Conservation (phyloP, 805 yeast genomes). For the Starmerella kuoi region DNA sequence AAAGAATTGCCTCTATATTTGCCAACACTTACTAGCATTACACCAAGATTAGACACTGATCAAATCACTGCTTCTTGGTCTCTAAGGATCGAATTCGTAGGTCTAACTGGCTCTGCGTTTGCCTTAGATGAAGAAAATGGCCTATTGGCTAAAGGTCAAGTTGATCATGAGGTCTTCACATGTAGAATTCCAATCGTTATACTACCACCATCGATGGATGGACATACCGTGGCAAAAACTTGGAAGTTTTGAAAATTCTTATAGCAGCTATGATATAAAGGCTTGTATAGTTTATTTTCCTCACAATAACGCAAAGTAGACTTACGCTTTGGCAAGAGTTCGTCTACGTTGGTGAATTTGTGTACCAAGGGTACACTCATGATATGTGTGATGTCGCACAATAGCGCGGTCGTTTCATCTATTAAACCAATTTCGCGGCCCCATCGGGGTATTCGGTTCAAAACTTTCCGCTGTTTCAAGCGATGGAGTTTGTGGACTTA, state of each 20-base stretch:
- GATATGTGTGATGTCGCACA: too few relatives aligned
- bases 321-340: too few relatives aligned
- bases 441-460: background rate
- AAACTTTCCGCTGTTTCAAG: background rate
- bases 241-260: constrained; percentile 15
- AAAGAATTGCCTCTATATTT: constrained; percentile 18
- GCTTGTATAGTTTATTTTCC: too few relatives aligned
- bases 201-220: constrained; percentile 19
- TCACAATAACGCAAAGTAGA: too few relatives aligned
- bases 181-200: constrained; percentile 21
- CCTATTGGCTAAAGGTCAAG: constrained; percentile 19
- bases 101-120: constrained; percentile 18
- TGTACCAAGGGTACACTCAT: too few relatives aligned
- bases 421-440: too few relatives aligned
- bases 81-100: constrained; percentile 20
- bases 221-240: constrained; percentile 13
- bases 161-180: constrained; percentile 18
- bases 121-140: constrained; percentile 15
- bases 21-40: constrained; percentile 19
- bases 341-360: too few relatives aligned
- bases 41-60: constrained; percentile 18
- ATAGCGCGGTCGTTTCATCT: too few relatives aligned
- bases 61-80: constrained; percentile 20
- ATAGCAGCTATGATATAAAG: background rate
- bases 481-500: background rate